A percentile compares a stretch with the other conserved stretches of the same genome.
Evolutionary conservation across 148 eudicot genomes (phyloP).

Genomic region (Spergularia bocconei): DNA sequence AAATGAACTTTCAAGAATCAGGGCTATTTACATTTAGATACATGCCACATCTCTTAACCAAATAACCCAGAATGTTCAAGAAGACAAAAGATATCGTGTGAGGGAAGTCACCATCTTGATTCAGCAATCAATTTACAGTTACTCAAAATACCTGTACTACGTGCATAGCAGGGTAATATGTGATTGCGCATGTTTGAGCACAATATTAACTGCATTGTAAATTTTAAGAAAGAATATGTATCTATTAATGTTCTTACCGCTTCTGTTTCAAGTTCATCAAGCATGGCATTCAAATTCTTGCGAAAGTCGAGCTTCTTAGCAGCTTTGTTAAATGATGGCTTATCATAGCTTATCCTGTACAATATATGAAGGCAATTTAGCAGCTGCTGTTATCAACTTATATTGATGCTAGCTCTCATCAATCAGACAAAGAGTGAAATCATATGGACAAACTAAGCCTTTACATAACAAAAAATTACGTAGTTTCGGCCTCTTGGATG

Average conservation of each 20-base stretch:
- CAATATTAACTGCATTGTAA: not conserved
- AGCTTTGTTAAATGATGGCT: conserved; percentile 37
- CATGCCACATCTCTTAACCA: not conserved
- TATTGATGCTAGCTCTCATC: not conserved
- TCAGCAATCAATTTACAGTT: not conserved
- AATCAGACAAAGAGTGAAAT: not conserved
- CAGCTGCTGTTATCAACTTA: conserved; percentile 1
- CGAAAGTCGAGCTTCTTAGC: conserved; percentile 26
- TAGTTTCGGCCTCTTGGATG: not conserved
- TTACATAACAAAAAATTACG: not conserved
- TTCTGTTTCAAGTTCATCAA: conserved; percentile 38
- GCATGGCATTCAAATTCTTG: conserved; percentile 37
- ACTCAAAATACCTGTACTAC: not conserved
- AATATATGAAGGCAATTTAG: conserved; percentile 1
- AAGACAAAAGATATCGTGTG: not conserved
- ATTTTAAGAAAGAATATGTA: not conserved
- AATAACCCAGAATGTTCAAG: not conserved
- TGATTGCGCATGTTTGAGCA: not conserved
- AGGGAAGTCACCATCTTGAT: not conserved
- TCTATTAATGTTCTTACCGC: conserved; percentile 37
- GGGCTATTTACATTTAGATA: not conserved
- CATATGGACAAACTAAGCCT: not conserved
- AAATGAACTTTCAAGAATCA: not conserved
- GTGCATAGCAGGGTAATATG: not conserved
- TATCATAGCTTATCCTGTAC: conserved; percentile 24